These are phyloP conservation scores for Tylopilus vinaceipallidus DNA, from an alignment of 768 basidiomycete species.

Conservation along the genomic window DNA sequence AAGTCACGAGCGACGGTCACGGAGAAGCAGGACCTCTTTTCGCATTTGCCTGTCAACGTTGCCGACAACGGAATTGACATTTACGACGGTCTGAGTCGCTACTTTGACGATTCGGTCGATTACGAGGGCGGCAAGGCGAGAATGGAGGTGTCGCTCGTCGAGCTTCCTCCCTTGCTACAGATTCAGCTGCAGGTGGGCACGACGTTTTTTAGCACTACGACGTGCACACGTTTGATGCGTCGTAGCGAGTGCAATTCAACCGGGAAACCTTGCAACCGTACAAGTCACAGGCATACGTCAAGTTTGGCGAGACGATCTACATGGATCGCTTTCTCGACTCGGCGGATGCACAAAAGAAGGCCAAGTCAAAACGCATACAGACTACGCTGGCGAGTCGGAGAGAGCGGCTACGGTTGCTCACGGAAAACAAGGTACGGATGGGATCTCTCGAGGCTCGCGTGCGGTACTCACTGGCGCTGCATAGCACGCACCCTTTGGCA, in stretches of 20 bases:
- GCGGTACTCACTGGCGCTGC: background rate
- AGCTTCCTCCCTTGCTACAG: conserved; percentile 87
- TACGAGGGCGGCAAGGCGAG: conserved; percentile 83
- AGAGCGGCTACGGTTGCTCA: conserved; percentile 64
- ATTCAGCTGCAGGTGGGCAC: conserved; percentile 86
- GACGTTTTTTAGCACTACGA: background rate
- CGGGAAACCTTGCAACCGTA: conserved; percentile 86
- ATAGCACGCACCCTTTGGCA: conserved; percentile 60
- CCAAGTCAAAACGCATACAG: conserved; percentile 68
- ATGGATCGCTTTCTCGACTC: conserved; percentile 91
- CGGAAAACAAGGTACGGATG: conserved; percentile 65
- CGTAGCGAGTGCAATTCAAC: conserved; percentile 90
- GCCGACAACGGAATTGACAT: conserved; percentile 86
- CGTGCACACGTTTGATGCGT: conserved; percentile 7
- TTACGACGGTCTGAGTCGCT: conserved; percentile 89
- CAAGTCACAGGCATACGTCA: conserved; percentile 95
- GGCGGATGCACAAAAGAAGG: conserved; percentile 68
- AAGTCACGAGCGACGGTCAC: conserved; percentile 58
- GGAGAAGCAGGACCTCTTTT: conserved; percentile 90
- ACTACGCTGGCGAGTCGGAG: conserved; percentile 59
- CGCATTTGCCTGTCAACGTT: conserved; percentile 92
- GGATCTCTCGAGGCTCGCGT: background rate
- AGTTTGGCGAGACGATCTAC: conserved; percentile 80
- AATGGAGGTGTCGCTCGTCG: conserved; percentile 84
- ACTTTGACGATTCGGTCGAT: conserved; percentile 88